Evolutionary conservation across 106 monocot genomes (phyloP).

Genomic region (Gastrodia elata): DNA sequence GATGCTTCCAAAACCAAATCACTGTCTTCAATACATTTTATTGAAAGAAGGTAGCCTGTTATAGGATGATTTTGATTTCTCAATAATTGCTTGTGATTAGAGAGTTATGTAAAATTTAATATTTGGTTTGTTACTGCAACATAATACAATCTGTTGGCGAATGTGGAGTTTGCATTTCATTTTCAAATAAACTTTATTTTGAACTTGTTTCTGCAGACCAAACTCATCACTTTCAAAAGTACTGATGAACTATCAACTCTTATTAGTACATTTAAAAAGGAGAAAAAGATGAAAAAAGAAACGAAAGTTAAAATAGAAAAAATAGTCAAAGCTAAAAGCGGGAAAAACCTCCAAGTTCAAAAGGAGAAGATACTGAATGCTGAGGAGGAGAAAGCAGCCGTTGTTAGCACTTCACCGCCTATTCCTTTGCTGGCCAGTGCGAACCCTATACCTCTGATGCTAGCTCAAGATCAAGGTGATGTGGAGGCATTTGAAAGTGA

Average conservation of each 20-base stretch:
- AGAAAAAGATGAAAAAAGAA: conserved; percentile 1
- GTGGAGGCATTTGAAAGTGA: conserved; percentile 29
- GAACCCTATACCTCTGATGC: conserved; percentile 1
- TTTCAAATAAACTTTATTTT: background rate
- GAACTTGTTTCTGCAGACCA: background rate
- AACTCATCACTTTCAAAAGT: conserved; percentile 1
- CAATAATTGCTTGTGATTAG: background rate
- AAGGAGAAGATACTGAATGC: background rate
- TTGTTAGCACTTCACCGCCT: conserved; percentile 1
- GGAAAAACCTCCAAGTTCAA: background rate
- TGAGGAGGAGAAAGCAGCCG: background rate
- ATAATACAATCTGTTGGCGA: background rate
- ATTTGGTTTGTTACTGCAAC: background rate
- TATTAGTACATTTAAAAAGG: background rate
- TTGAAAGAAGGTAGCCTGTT: background rate
- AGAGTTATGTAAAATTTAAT: conserved; percentile 1
- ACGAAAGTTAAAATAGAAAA: background rate
- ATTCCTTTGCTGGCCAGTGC: conserved; percentile 1
- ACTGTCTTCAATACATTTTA: background rate
- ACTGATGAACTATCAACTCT: background rate
- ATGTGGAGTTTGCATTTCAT: background rate
- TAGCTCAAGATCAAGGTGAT: conserved; percentile 17
- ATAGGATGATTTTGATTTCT: background rate
- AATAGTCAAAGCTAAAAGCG: background rate
- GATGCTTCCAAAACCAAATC: background rate